Conservation (phyloP, 495 filamentous ascomycete species). For the Penicillium maclennaniae region DNA sequence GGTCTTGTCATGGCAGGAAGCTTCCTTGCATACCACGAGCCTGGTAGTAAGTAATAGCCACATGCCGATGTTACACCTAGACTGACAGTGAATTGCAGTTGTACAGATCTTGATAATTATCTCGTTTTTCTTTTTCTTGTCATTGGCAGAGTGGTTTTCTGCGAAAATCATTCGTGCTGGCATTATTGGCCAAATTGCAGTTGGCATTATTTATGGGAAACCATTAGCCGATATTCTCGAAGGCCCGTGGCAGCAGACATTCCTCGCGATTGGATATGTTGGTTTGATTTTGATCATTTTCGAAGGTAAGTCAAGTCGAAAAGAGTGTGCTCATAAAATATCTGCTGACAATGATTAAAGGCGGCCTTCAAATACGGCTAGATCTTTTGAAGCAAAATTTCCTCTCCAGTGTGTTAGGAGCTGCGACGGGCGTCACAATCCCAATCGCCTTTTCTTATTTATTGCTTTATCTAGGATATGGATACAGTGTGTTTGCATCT, state of each 20-base stretch:
- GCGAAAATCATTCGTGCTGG: conserved; percentile 30
- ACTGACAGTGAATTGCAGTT: conserved; percentile 15
- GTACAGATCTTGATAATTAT: conserved; percentile 30
- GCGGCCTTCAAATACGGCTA: conserved; percentile 28
- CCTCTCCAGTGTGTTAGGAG: conserved; percentile 25
- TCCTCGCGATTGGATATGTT: conserved; percentile 33
- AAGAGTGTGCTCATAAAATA: neutral
- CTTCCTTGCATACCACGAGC: conserved; percentile 34
- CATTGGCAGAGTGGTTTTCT: conserved; percentile 29
- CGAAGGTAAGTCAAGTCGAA: conserved; percentile 17
- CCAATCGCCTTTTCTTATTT: conserved; percentile 33
- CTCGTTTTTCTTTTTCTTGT: conserved; percentile 36
- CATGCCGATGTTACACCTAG: neutral
- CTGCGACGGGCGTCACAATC: conserved; percentile 31
- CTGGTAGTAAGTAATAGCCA: conserved; percentile 21
- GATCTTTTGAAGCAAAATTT: conserved; percentile 36
- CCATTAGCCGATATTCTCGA: conserved; percentile 34
- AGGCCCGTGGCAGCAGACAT: conserved; percentile 28
- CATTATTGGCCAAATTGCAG: conserved; percentile 33
- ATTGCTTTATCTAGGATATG: conserved; percentile 28
- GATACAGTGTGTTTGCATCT: conserved; percentile 30
- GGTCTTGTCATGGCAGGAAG: conserved; percentile 24
- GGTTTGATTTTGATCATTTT: conserved; percentile 37
- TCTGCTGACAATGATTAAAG: conserved; percentile 5
- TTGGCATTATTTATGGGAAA: conserved; percentile 34